Evolutionary conservation across 177 flowering plant species (phyloP), one percentile per base, ranked within the genome.

Genomic region (Vitis hybrid): DNA sequence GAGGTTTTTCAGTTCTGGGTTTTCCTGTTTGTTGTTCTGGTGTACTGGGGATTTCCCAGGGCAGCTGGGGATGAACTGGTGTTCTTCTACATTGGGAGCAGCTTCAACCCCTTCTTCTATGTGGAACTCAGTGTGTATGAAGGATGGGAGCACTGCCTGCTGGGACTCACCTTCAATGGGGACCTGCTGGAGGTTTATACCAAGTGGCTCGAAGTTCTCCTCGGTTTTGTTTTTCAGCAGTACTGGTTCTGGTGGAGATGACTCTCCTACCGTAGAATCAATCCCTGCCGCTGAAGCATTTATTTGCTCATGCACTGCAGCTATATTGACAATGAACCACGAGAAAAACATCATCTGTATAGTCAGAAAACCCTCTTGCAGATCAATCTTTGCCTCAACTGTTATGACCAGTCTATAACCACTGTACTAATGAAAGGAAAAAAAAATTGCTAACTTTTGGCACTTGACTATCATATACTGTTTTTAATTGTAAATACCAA

Each of bases 261-360:
- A 90, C 75, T 90, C 98, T 39, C 85, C 98, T 5, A 85, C 90
- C 1, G 87, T 79, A 15, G 93, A 91, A 80, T 76, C 91, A 54
- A 82, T 73, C 13, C 80, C 87, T 31, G 81, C 86, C 51, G 78
- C 88, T 12, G 87, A 89, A 48, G 86, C 89, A 71, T 80, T 87
- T 78, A 79, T 81, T 76, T 91, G 98, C 58, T 86, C 92, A 74
- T 81, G 89, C 73, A 88, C 67, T 31, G 97, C 95, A 75, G 73
- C 98, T 93, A 72, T 48, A 74, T 67, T 11, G 68, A 56, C 59
- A 50, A 61, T 7, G 64, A 53, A 69, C 31, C 2, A 64, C 11
- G 10, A 55, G 55, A 66, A 45, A 65, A 15, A 15, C 31, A 31
- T 6, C 19, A 45, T n/a, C 20, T 8, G 52, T 2, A 10, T 22